Percentiles rank a stretch among this genome's conserved stretches.
Evolutionary conservation across 2,329 filamentous ascomycete genomes (phyloP).

Genomic region (Coniochaeta sp.): DNA sequence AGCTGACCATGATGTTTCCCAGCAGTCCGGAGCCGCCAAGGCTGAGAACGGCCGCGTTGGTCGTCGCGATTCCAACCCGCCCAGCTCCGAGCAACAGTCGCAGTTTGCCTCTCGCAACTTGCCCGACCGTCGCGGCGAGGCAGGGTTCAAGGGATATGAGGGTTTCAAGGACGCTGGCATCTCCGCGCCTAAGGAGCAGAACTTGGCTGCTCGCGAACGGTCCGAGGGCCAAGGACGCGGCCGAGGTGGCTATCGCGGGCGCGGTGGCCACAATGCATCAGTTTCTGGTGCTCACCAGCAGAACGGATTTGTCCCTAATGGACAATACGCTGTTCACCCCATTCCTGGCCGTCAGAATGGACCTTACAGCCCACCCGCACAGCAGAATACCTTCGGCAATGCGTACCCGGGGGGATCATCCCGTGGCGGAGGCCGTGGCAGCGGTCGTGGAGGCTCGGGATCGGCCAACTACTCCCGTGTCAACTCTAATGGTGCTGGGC

Average conservation of each 20-base stretch:
- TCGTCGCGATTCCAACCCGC: neutral
- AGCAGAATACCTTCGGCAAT: slow-evolving; percentile 30
- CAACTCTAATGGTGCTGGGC: slow-evolving; percentile 10
- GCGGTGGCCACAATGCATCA: slow-evolving; percentile 33
- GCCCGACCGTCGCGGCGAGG: neutral
- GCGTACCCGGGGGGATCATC: slow-evolving; percentile 1
- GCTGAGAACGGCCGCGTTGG: slow-evolving; percentile 5
- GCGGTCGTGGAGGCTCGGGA: neutral
- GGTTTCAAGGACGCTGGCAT: slow-evolving; percentile 14
- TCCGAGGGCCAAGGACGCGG: slow-evolving; percentile 27
- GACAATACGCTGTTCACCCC: slow-evolving; percentile 21
- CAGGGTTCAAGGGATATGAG: slow-evolving; percentile 6
- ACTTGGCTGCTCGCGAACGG: slow-evolving; percentile 23
- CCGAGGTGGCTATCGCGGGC: slow-evolving; percentile 37
- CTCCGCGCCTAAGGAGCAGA: slow-evolving; percentile 16
- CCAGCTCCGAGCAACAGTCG: neutral
- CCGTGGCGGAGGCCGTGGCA: slow-evolving; percentile 5
- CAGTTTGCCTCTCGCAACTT: neutral
- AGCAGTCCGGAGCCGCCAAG: slow-evolving; percentile 13
- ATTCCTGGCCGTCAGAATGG: slow-evolving; percentile 25
- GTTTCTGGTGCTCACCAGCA: slow-evolving; percentile 24
- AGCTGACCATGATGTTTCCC: neutral
- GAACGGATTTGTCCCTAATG: slow-evolving; percentile 28
- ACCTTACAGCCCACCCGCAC: slow-evolving; percentile 37
- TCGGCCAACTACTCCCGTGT: slow-evolving; percentile 7